Percentiles rank a stretch among this genome's conserved stretches.
These are phyloP conservation scores for Metschnikowia drakensbergensis DNA, from an alignment of 805 yeast species.

Conservation along the genomic window DNA sequence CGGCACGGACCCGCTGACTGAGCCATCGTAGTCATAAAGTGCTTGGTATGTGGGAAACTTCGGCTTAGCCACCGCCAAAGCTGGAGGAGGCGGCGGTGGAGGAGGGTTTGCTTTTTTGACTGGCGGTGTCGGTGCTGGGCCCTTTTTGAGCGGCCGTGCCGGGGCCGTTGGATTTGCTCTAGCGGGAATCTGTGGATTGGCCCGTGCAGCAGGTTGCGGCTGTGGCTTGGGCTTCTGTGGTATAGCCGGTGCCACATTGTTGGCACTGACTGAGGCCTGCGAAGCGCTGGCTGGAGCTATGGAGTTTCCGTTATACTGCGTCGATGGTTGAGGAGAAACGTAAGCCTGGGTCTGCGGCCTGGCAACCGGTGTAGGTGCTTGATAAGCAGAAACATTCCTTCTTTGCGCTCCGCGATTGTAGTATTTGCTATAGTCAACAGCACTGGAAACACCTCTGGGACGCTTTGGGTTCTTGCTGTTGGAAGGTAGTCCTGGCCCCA, in stretches of 20 bases:
- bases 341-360: conserved; percentile 11
- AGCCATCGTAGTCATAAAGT: conserved; percentile 82
- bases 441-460: conserved; percentile 54
- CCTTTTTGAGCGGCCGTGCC: conserved; percentile 28
- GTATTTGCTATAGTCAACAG: conserved; percentile 42
- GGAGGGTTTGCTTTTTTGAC: conserved; percentile 33
- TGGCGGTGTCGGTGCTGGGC: conserved; percentile 62
- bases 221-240: conserved; percentile 15
- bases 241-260: conserved; percentile 6
- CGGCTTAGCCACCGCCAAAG: conserved; percentile 51
- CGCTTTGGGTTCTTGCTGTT: conserved; percentile 65
- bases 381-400: conserved; percentile 7
- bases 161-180: conserved; percentile 21
- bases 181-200: background rate
- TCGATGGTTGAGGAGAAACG: conserved; percentile 14
- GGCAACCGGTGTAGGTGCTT: conserved; percentile 19
- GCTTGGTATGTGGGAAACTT: conserved; percentile 79
- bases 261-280: background rate
- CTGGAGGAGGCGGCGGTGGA: conserved; percentile 61
- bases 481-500: conserved; percentile 74
- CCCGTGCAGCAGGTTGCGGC: conserved; percentile 13
- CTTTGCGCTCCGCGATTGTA: conserved; percentile 30
- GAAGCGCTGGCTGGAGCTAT: conserved; percentile 9
- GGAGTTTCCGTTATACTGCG: conserved; percentile 13
- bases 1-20: conserved; percentile 78